Conservation (phyloP, 768 basidiomycete genomes). For the Lenzites betulinus region DNA sequence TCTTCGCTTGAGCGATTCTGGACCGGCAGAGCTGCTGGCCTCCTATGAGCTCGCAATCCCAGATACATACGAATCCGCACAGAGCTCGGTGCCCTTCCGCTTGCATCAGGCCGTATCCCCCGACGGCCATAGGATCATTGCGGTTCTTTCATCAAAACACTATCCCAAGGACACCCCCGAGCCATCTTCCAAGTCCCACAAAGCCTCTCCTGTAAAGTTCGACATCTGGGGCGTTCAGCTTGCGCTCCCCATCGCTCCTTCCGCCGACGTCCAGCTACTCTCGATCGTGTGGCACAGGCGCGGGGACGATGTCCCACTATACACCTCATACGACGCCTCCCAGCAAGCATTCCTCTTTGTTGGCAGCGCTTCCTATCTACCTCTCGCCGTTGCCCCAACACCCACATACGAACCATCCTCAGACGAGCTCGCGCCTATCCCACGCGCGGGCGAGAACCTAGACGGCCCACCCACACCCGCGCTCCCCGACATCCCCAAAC, state of each 20-base stretch:
- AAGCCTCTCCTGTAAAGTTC: conserved; percentile 45
- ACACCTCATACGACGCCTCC: conserved; percentile 48
- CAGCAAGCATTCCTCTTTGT: conserved; percentile 55
- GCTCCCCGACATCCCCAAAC: conserved; percentile 40
- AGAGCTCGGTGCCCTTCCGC: conserved; percentile 40
- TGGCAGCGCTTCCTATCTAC: conserved; percentile 57
- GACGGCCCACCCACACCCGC: conserved; percentile 35
- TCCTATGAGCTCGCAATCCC: conserved; percentile 46
- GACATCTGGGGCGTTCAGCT: conserved; percentile 68
- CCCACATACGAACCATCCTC: conserved; percentile 56
- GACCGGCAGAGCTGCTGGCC: conserved; percentile 49
- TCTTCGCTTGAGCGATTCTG: conserved; percentile 45
- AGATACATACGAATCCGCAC: conserved; percentile 27
- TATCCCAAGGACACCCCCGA: conserved; percentile 20
- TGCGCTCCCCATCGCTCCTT: conserved; percentile 42
- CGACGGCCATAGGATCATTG: conserved; percentile 43
- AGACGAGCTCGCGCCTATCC: conserved; percentile 72
- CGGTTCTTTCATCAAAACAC: conserved; percentile 62
- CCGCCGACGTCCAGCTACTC: conserved; percentile 39
- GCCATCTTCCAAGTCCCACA: conserved; percentile 21
- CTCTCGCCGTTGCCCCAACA: conserved; percentile 35
- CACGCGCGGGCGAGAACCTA: conserved; percentile 59
- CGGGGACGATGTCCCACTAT: conserved; percentile 71
- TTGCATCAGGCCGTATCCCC: conserved; percentile 44
- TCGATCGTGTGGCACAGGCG: conserved; percentile 69